Percentiles rank a stretch among this genome's conserved stretches.
Conservation (phyloP, 352 stramenopile genomes). For the Phytopythium chamaehyphon region DNA sequence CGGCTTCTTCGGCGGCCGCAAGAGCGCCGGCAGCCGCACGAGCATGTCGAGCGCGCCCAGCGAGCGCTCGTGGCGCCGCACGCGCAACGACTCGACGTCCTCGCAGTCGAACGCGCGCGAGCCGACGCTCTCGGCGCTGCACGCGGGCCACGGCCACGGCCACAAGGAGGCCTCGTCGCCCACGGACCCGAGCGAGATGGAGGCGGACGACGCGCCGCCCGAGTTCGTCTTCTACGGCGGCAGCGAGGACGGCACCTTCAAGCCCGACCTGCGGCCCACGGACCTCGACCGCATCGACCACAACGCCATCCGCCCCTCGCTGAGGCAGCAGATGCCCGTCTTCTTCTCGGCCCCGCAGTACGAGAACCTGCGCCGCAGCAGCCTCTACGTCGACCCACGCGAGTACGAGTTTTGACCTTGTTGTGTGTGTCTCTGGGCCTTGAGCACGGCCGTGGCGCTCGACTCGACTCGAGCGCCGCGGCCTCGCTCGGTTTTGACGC, state of each 20-base stretch:
- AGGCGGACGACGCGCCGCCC: slow-evolving; percentile 22
- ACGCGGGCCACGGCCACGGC: slow-evolving; percentile 4
- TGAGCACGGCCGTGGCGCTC: not conserved
- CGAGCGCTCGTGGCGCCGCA: slow-evolving; percentile 30
- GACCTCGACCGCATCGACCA: slow-evolving; percentile 38
- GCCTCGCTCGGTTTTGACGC: too few relatives aligned
- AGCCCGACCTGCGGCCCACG: slow-evolving; percentile 34
- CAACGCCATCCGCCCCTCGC: slow-evolving; percentile 44
- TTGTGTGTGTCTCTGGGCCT: not conserved
- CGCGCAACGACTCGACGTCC: slow-evolving; percentile 25
- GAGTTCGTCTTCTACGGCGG: slow-evolving; percentile 67
- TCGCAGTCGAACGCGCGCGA: slow-evolving; percentile 18
- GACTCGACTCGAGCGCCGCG: not conserved
- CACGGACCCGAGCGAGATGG: slow-evolving; percentile 22
- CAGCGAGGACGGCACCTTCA: slow-evolving; percentile 50
- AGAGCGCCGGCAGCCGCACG: slow-evolving; percentile 19
- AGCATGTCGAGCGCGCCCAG: slow-evolving; percentile 12
- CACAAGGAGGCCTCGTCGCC: slow-evolving; percentile 15
- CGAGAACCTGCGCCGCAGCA: slow-evolving; percentile 38
- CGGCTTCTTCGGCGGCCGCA: slow-evolving; percentile 36
- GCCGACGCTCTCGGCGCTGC: slow-evolving; percentile 10
- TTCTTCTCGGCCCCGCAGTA: slow-evolving; percentile 55
- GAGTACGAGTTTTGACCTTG: slow-evolving; percentile 57
- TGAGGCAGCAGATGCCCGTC: slow-evolving; percentile 57
- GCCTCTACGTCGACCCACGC: slow-evolving; percentile 36